Evolutionary conservation across 2,329 filamentous ascomycete species (phyloP).

Genomic region (Fusarium sp.): DNA sequence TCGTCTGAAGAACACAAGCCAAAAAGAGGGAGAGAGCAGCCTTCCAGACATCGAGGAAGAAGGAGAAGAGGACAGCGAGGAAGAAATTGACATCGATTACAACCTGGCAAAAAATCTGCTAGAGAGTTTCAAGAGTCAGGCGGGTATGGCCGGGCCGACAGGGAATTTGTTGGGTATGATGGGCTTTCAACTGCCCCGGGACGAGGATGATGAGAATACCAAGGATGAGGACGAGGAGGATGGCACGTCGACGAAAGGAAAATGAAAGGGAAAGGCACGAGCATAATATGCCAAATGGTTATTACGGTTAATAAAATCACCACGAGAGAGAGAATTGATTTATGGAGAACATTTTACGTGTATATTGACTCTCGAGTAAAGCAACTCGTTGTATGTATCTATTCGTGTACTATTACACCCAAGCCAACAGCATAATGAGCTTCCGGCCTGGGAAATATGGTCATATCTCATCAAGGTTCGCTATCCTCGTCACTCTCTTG

Average conservation of each 20-base stretch:
- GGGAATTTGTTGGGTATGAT: slow-evolving; percentile 90
- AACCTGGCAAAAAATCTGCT: slow-evolving; percentile 91
- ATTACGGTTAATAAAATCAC: not conserved
- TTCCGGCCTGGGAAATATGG: not conserved
- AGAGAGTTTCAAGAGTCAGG: slow-evolving; percentile 93
- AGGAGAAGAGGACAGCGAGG: slow-evolving; percentile 62
- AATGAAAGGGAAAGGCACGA: slow-evolving; percentile 23
- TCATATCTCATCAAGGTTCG: slow-evolving; percentile 14
- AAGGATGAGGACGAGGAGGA: slow-evolving; percentile 37
- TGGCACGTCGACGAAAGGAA: slow-evolving; percentile 16
- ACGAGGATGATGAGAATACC: slow-evolving; percentile 71
- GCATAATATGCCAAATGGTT: not conserved
- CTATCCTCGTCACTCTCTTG: slow-evolving; percentile 39
- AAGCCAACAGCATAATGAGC: not conserved
- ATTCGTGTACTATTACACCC: slow-evolving; percentile 4
- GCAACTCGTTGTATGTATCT: slow-evolving; percentile 23
- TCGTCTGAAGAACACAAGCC: slow-evolving; percentile 49
- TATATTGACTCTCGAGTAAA: slow-evolving; percentile 1
- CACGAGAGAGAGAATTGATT: not conserved
- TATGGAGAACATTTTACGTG: not conserved
- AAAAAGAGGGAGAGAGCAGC: slow-evolving; percentile 28
- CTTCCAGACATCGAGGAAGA: slow-evolving; percentile 57
- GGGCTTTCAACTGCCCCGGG: slow-evolving; percentile 84
- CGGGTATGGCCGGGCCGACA: slow-evolving; percentile 85
- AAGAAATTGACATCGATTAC: slow-evolving; percentile 82